Evolutionary conservation across 768 basidiomycete genomes (phyloP), one percentile per base, ranked within the genome.

Genomic region (Kwoniella dendrophila): DNA sequence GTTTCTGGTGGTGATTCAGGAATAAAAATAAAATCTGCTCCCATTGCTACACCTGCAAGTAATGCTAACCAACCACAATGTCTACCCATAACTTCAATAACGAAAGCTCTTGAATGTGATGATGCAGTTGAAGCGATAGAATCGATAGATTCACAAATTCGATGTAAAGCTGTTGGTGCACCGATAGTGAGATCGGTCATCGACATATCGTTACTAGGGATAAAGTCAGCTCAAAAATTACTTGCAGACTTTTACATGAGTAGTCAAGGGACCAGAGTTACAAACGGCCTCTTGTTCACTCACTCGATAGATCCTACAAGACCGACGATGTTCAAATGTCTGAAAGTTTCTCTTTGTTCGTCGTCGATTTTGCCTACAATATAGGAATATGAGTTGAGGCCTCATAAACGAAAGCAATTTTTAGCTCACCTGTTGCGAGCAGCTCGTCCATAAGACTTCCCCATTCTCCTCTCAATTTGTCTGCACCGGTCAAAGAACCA

Each of bases 51-150:
- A 64, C 90, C 93, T 11, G 93, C 96, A 72, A 93, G 83, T 24
- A 98, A 82, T 2, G 96, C 93, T 18, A 98, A 83, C 96, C 96
- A 99, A n/a, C 96, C 96, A 79, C 96, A 98, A 77, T 98, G 91
- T 58, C 95, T 83, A n/a, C 96, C 96, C 96, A 98, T 99, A 55
- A 98, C 96, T 79, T 98, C 96, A 40, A 99, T 84, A 41, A 99
- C 94, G 78, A 99, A 99, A 0, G 96, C 96, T 59, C 96, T 86
- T 29, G 93, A 97, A 79, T 99, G 96, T 57, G 92, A 95, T 66
- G 85, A 85, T 6, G 96, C 96, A 7, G 96, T 98, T 4, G 93
- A 94, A 71, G 93, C 95, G 80, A 99, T 98, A 67, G 92, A 95
- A 77, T 99, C 96, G 78, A 99, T 90, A 27, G 93, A 87, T 79